Conservation (phyloP, 2,329 filamentous ascomycete genomes). For the Fonsecaea erecta region DNA sequence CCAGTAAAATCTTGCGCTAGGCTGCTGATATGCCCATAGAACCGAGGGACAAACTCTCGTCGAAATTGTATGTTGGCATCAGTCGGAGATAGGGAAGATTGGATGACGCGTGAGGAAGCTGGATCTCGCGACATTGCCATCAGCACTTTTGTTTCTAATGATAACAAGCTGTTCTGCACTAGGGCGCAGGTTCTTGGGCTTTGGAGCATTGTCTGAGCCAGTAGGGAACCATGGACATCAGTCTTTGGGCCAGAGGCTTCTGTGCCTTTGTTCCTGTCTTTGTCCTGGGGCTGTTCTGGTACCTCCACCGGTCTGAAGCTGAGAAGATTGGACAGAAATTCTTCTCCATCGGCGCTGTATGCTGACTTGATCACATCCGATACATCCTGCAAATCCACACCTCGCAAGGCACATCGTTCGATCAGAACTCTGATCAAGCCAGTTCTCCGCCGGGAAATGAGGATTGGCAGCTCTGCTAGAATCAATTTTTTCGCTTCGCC, state of each 20-base stretch:
- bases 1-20: slow-evolving; percentile 66
- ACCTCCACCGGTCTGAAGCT: slow-evolving; percentile 52
- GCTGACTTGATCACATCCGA: slow-evolving; percentile 62
- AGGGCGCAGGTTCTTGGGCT: slow-evolving; percentile 73
- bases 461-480: slow-evolving; percentile 69
- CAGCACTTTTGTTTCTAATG: slow-evolving; percentile 61
- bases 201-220: slow-evolving; percentile 78
- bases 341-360: slow-evolving; percentile 56
- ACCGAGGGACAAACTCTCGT: slow-evolving; percentile 66
- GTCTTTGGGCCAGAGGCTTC: slow-evolving; percentile 29
- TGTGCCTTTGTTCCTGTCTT: slow-evolving; percentile 55
- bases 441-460: slow-evolving; percentile 76
- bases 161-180: slow-evolving; percentile 72
- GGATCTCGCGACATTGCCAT: slow-evolving; percentile 69
- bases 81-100: slow-evolving; percentile 60
- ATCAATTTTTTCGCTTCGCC: slow-evolving; percentile 73
- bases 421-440: slow-evolving; percentile 81
- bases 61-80: slow-evolving; percentile 55
- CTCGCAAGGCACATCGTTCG: slow-evolving; percentile 76
- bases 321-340: slow-evolving; percentile 65
- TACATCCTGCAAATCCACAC: slow-evolving; percentile 61
- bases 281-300: slow-evolving; percentile 52
- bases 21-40: slow-evolving; percentile 64
- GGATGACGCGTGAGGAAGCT: slow-evolving; percentile 65
- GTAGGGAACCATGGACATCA: slow-evolving; percentile 74